Conservation (phyloP, 2,329 filamentous ascomycete species). For the Sclerotinia borealis region DNA sequence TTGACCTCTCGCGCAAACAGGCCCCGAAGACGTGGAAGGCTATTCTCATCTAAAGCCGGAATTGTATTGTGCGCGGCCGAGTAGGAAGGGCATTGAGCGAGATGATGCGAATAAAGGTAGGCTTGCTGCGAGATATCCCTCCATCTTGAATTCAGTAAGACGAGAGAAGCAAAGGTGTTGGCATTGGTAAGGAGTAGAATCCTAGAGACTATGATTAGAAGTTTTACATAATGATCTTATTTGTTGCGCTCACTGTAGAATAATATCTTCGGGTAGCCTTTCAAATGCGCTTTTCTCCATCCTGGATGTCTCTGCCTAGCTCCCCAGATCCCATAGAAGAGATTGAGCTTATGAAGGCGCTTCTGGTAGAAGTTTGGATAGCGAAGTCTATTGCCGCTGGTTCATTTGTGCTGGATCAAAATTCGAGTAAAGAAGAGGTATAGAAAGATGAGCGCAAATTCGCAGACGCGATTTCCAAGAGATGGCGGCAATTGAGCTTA, state of each 20-base stretch:
- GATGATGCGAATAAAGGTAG: constrained; percentile 57
- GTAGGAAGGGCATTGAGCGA: constrained; percentile 55
- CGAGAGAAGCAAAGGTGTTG: constrained; percentile 59
- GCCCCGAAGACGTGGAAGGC: constrained; percentile 54
- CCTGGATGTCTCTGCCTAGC: neutral
- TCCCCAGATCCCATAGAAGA: neutral
- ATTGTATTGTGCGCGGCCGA: constrained; percentile 41
- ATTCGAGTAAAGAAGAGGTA: neutral
- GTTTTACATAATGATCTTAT: neutral
- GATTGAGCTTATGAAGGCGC: constrained; percentile 6
- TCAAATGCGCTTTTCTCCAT: constrained; percentile 37
- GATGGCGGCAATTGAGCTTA: neutral
- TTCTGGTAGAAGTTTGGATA: neutral
- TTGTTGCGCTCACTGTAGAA: constrained; percentile 53
- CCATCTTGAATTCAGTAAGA: constrained; percentile 61
- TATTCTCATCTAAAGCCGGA: constrained; percentile 37
- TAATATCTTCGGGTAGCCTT: constrained; percentile 61
- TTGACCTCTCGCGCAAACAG: constrained; percentile 66
- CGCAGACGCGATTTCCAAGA: neutral
- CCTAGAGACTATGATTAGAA: constrained; percentile 35
- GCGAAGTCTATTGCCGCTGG: neutral
- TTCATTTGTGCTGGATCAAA: neutral
- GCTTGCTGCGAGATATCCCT: constrained; percentile 56
- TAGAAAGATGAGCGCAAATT: neutral
- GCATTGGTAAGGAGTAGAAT: constrained; percentile 56